Conservation (phyloP, 768 basidiomycete genomes). For the Xerocomellus dryophilus region DNA sequence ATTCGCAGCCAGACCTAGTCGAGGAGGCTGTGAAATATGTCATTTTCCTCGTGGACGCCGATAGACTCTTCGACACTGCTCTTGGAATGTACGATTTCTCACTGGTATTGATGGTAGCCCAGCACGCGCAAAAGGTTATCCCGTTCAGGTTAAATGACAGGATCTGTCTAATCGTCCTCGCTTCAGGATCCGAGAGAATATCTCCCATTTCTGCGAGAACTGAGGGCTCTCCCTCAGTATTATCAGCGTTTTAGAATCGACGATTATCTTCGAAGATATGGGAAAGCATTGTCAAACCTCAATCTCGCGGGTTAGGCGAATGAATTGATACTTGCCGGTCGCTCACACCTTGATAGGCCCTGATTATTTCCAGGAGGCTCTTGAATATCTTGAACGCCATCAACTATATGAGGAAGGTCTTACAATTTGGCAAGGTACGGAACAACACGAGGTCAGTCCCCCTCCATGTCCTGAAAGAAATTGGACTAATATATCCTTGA, state of each 20-base stretch:
- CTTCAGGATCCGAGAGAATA: slow-evolving; percentile 94
- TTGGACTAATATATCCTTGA: slow-evolving; percentile 30
- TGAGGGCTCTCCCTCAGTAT: slow-evolving; percentile 67
- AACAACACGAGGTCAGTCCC: slow-evolving; percentile 55
- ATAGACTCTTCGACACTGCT: slow-evolving; percentile 88
- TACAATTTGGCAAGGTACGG: slow-evolving; percentile 65
- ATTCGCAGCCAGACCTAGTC: slow-evolving; percentile 64
- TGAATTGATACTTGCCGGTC: neutral
- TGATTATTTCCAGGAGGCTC: slow-evolving; percentile 73
- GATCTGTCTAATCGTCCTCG: slow-evolving; percentile 2
- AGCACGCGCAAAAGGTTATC: slow-evolving; percentile 89
- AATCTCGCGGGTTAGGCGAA: slow-evolving; percentile 58
- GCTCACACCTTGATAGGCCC: slow-evolving; percentile 43
- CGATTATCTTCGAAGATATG: slow-evolving; percentile 78
- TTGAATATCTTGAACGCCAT: slow-evolving; percentile 76
- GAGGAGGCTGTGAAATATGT: slow-evolving; percentile 98
- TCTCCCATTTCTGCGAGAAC: slow-evolving; percentile 90
- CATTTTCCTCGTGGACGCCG: slow-evolving; percentile 94
- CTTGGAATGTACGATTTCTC: slow-evolving; percentile 99
- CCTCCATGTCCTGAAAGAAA: neutral
- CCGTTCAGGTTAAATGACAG: neutral
- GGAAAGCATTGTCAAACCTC: slow-evolving; percentile 73
- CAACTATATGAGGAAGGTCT: slow-evolving; percentile 73
- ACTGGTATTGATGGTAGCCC: slow-evolving; percentile 91
- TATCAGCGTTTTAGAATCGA: slow-evolving; percentile 92